A percentile compares a stretch with the other conserved stretches of the same genome.
phyloP scores from a whole-genome alignment of 2,329 filamentous ascomycete genomes.

The Ascosphaera pollenicola region DNA sequence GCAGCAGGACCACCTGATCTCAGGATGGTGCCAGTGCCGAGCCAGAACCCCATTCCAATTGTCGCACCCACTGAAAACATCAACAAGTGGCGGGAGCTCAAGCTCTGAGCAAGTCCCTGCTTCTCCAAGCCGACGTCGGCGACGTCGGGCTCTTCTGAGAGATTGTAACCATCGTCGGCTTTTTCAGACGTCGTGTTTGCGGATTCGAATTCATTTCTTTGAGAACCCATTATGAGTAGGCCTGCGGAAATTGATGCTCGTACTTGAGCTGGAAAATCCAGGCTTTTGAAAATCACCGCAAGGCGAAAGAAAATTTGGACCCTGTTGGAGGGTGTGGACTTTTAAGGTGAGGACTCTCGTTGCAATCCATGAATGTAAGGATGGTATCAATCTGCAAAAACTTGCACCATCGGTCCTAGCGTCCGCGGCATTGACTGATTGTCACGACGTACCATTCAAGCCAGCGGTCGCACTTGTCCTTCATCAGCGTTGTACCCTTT shows the following conservation, averaged over 20 bases:
- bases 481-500: not conserved
- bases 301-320: not conserved
- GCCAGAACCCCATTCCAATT: conserved; percentile 60
- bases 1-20: conserved; percentile 21
- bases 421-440: not conserved
- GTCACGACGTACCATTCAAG: not conserved
- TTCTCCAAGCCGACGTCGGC: not conserved
- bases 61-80: not conserved
- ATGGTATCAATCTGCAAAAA: not conserved
- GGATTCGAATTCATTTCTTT: not conserved
- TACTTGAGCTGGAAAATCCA: not conserved
- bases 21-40: conserved; percentile 55
- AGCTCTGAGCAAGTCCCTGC: not conserved
- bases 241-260: too few species aligned
- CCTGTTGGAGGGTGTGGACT: not conserved
- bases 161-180: not conserved
- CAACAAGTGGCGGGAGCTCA: not conserved
- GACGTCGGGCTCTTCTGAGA: not conserved
- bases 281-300: not conserved
- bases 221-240: not conserved
- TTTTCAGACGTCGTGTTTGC: not conserved
- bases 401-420: not conserved
- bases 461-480: not conserved
- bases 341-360: not conserved
- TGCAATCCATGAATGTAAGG: not conserved